These are phyloP conservation scores for barrel medic (Medicago truncatula) DNA, from an alignment of 306 rosid genomes.

Conservation along the genomic window DNA sequence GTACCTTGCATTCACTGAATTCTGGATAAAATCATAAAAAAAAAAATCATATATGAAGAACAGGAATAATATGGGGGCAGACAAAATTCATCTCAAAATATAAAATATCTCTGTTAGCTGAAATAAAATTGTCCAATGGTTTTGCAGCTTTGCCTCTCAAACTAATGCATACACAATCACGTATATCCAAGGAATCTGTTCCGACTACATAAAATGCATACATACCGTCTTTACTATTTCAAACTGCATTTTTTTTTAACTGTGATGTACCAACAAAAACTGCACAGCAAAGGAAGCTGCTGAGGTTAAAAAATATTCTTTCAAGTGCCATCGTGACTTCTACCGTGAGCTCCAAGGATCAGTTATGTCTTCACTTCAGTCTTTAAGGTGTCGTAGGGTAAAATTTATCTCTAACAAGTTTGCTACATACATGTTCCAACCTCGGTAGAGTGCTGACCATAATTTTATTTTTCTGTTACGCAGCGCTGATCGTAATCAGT, in stretches of 20 bases:
- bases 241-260: background rate
- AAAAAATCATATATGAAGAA: conserved; percentile 21
- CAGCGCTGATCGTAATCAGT: background rate
- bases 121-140: conserved; percentile 19
- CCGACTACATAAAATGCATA: background rate
- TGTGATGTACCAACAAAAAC: background rate
- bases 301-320: background rate
- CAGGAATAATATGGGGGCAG: conserved; percentile 3
- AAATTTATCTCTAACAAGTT: background rate
- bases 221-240: background rate
- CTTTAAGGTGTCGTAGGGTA: background rate
- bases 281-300: background rate
- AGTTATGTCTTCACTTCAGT: background rate
- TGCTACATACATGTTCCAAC: background rate
- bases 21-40: conserved; percentile 59
- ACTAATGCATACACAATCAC: background rate
- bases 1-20: conserved; percentile 91
- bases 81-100: conserved; percentile 6
- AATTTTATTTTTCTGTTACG: background rate
- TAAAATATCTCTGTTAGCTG: background rate
- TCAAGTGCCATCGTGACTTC: background rate
- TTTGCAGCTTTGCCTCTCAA: conserved; percentile 7
- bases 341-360: background rate
- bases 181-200: background rate
- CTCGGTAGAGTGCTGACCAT: background rate